phyloP scores from a whole-genome alignment of 78 protist genomes.

The Dictyostelium intermedium region DNA sequence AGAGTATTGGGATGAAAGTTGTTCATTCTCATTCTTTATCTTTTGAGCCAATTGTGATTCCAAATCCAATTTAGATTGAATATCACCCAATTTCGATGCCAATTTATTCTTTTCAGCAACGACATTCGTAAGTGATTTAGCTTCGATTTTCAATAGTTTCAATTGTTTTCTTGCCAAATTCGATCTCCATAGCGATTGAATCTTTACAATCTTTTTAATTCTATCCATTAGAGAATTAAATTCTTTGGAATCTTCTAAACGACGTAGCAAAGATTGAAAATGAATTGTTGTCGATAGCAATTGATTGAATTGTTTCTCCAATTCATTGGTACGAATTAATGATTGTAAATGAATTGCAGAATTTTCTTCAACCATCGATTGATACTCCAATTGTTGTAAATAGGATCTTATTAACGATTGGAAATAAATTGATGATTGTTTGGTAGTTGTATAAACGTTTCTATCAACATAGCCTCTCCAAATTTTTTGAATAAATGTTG shows the following conservation, averaged over 20 bases:
- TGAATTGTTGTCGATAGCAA: neutral
- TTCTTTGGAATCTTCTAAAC: neutral
- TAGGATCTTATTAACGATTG: slow-evolving; percentile 16
- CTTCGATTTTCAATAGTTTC: slow-evolving; percentile 7
- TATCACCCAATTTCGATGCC: neutral
- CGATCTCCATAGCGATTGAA: slow-evolving; percentile 47
- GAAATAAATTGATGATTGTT: neutral
- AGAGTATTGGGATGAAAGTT: neutral
- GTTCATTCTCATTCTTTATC: neutral
- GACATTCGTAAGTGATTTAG: slow-evolving; percentile 29
- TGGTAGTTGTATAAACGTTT: neutral
- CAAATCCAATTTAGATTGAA: neutral
- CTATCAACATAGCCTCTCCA: slow-evolving; percentile 19
- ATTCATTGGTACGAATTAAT: neutral
- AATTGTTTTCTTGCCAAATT: slow-evolving; percentile 13
- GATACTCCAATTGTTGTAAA: neutral
- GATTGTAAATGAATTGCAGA: slow-evolving; percentile 30
- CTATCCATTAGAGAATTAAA: neutral
- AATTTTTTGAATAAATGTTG: slow-evolving; percentile 36
- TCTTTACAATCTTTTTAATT: neutral
- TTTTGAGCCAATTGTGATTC: neutral
- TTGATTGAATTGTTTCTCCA: neutral
- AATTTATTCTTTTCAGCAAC: slow-evolving; percentile 40
- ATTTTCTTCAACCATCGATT: neutral
- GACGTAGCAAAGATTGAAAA: slow-evolving; percentile 15